Conservation (phyloP, 176 grass and related monocot species). For the Saccharum spontaneum region DNA sequence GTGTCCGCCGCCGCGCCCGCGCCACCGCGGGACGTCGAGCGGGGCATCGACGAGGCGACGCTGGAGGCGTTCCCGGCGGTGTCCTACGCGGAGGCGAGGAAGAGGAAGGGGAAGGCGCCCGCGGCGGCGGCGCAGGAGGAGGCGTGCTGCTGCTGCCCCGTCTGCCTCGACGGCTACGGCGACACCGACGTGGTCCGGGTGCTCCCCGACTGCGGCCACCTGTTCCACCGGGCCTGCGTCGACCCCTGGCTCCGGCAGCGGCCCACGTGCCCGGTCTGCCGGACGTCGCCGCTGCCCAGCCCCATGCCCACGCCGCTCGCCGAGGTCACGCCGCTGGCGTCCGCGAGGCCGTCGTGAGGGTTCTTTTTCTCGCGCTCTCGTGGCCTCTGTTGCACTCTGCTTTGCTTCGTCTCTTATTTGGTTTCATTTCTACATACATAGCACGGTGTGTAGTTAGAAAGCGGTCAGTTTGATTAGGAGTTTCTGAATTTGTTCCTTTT, state of each 20-base stretch:
- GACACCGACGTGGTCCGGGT: slow-evolving; percentile 53
- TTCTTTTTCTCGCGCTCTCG: neutral
- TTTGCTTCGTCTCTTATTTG: neutral
- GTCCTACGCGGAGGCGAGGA: slow-evolving; percentile 46
- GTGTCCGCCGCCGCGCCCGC: neutral
- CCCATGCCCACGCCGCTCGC: slow-evolving; percentile 72
- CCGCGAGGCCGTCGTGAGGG: neutral
- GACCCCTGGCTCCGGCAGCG: slow-evolving; percentile 66
- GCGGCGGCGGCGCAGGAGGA: neutral
- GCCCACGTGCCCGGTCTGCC: slow-evolving; percentile 72
- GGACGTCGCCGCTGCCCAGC: slow-evolving; percentile 70
- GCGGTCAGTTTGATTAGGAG: neutral
- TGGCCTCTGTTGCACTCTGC: neutral
- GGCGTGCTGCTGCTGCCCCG: slow-evolving; percentile 54
- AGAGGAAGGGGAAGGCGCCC: neutral
- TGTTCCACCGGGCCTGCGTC: slow-evolving; percentile 70
- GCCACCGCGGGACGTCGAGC: slow-evolving; percentile 27
- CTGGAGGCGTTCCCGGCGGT: slow-evolving; percentile 62
- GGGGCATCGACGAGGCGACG: slow-evolving; percentile 64
- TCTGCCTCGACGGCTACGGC: slow-evolving; percentile 59
- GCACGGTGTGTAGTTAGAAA: neutral
- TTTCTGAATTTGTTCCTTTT: neutral
- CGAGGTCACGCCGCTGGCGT: slow-evolving; percentile 57
- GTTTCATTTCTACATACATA: neutral
- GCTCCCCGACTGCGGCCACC: slow-evolving; percentile 71